Conservation (phyloP, 2,329 filamentous ascomycete genomes). For the Remersonia thermophila region DNA sequence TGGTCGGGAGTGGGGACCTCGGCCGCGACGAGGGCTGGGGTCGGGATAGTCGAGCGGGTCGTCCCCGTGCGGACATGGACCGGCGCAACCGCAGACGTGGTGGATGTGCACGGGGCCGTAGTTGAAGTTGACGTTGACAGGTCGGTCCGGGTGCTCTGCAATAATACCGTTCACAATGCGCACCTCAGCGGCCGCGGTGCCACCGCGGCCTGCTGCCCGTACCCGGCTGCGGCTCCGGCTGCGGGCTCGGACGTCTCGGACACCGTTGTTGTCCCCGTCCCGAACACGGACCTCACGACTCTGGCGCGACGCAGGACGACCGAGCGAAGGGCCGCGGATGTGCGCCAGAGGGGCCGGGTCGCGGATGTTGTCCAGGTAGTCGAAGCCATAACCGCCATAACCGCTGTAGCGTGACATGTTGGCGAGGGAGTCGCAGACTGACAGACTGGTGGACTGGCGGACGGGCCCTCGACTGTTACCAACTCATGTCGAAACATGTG, state of each 20-base stretch:
- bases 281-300: neutral
- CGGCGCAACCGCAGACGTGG: constrained; percentile 1
- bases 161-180: constrained; percentile 4
- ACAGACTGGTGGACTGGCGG: too few relatives aligned
- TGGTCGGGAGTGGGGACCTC: neutral
- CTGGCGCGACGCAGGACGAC: neutral
- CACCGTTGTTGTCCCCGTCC: neutral
- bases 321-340: constrained; percentile 1
- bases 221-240: neutral
- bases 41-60: neutral
- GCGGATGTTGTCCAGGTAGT: constrained; percentile 3
- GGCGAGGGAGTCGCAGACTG: neutral
- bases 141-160: constrained; percentile 5
- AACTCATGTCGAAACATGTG: too few relatives aligned
- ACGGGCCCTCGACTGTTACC: too few relatives aligned
- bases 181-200: constrained; percentile 1
- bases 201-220: too few relatives aligned
- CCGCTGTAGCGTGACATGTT: constrained; percentile 4
- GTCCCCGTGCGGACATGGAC: too few relatives aligned
- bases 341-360: constrained; percentile 2
- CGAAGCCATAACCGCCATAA: neutral
- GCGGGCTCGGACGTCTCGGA: neutral
- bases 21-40: neutral
- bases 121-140: constrained; percentile 12
- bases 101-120: constrained; percentile 8